These are phyloP conservation scores for Fusarium ambrosium DNA, from an alignment of 2,329 filamentous ascomycete genomes.

Conservation along the genomic window DNA sequence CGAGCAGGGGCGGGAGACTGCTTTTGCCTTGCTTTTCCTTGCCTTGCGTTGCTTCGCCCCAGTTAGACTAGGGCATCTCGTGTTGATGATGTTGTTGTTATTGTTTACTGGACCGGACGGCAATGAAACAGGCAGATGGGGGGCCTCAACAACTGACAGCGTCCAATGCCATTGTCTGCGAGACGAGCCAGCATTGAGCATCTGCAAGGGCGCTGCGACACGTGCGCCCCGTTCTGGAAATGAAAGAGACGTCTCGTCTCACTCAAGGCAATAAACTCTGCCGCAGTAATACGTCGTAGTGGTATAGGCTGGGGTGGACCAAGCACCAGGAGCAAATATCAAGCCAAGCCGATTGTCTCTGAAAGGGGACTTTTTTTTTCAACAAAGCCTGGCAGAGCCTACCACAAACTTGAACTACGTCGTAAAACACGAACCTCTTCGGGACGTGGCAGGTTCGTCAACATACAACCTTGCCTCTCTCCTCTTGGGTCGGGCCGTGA, in stretches of 20 bases:
- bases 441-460: conserved; percentile 18
- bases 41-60: not conserved
- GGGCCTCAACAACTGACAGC: conserved; percentile 33
- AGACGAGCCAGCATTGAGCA: conserved; percentile 16
- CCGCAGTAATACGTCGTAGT: conserved; percentile 8
- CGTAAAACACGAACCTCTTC: conserved; percentile 13
- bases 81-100: conserved; percentile 28
- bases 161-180: conserved; percentile 12
- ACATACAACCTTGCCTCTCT: conserved; percentile 16
- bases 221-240: conserved; percentile 42
- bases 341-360: conserved; percentile 3
- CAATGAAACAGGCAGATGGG: conserved; percentile 19
- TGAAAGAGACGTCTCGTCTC: conserved; percentile 18
- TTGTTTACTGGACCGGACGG: conserved; percentile 17
- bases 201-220: conserved; percentile 36
- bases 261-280: conserved; percentile 21
- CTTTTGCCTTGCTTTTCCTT: conserved; percentile 15
- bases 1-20: conserved; percentile 35
- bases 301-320: conserved; percentile 14
- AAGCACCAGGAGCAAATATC: conserved; percentile 18
- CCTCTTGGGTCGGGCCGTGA: conserved; percentile 31
- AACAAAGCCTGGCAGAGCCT: not conserved
- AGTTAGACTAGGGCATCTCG: not conserved
- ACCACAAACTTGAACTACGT: not conserved
- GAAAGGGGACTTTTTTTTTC: not conserved